Evolutionary conservation across 768 basidiomycete species (phyloP), one percentile per base, ranked within the genome.

Genomic region (Hygrophorus pudorinus): DNA sequence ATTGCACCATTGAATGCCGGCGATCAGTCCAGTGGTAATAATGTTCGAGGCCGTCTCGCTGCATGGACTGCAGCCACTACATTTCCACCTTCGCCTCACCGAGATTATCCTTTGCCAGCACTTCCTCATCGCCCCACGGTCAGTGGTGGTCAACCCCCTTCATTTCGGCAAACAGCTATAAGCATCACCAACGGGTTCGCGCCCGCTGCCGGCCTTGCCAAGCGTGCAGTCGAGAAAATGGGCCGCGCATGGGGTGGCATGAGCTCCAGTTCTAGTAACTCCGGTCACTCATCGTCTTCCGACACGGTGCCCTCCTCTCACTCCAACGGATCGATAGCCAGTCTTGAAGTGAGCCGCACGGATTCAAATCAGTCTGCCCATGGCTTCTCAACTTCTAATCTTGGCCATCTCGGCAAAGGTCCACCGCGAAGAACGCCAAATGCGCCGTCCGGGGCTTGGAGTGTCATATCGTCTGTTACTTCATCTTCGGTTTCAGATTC

Each of bases 181-280:
- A 85, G 83, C 53, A 78, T 87, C 65, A 75, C 81, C 2, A 71
- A 70, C 31, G 72, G 78, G 33, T 69, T 85, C 38, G 78, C 78
- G 2, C 81, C 83, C 20, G 81, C 79, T 16, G 81, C 82, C 13
- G 84, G 83, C 7, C 68, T 85, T 7, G 85, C 84, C 8, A 81
- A 79, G 55, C 73, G 81, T 45, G 84, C 86, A 2, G 83, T 84
- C 2, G 85, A 86, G 63, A 81, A 77, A 59, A 76, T 87, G 67
- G 79, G 79, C 31, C 72, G 76, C 32, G 79, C 74, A 16, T 53
- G 51, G 36, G 44, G 37, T 31, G 44, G 43, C 18, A 13, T 44
- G 34, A 53, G 42, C 29, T 54, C 53, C 16, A 46, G 60, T 33
- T 56, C 65, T 16, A 52, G 61, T 44, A 53, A 47, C 42, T 69